Conservation (phyloP, 2,329 filamentous ascomycete species). For the Colletotrichum sp. region DNA sequence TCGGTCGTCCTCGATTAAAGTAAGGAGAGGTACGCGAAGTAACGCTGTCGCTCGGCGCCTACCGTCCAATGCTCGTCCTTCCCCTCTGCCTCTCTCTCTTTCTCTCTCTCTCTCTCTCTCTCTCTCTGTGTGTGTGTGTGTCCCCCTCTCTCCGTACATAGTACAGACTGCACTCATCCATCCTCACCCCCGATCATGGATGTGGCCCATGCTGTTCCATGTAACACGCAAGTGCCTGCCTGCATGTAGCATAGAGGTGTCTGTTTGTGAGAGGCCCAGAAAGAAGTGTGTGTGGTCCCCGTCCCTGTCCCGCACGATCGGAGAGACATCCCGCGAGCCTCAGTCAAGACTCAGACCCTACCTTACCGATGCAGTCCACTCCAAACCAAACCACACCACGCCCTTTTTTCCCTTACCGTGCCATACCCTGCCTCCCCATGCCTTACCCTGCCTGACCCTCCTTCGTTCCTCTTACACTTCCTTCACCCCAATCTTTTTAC, state of each 20-base stretch:
- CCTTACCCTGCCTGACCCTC: conserved; percentile 7
- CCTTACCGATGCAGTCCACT: not conserved
- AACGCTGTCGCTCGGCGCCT: conserved; percentile 20
- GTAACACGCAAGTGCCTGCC: conserved; percentile 16
- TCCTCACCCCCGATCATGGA: not conserved
- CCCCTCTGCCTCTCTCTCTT: not conserved
- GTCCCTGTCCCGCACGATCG: conserved; percentile 5
- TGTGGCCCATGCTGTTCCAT: conserved; percentile 12
- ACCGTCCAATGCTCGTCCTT: not conserved
- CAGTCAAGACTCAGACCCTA: conserved; percentile 13
- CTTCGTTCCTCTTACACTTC: not conserved
- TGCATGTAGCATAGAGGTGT: conserved; percentile 14
- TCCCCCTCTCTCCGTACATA: not conserved
- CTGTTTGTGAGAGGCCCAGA: not conserved
- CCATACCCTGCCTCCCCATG: not conserved
- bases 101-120: not conserved
- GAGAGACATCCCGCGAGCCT: conserved; percentile 19
- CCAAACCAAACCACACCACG: conserved; percentile 1
- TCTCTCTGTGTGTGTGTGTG: not conserved
- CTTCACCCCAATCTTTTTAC: not conserved
- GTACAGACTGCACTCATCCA: not conserved
- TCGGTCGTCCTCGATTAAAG: conserved; percentile 15
- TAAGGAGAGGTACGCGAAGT: conserved; percentile 13
- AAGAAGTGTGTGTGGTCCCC: conserved; percentile 7
- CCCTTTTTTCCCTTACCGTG: not conserved